These are phyloP conservation scores for Apiotrichum montevideense DNA, from an alignment of 1,284 basidiomycete genomes.

Conservation along the genomic window DNA sequence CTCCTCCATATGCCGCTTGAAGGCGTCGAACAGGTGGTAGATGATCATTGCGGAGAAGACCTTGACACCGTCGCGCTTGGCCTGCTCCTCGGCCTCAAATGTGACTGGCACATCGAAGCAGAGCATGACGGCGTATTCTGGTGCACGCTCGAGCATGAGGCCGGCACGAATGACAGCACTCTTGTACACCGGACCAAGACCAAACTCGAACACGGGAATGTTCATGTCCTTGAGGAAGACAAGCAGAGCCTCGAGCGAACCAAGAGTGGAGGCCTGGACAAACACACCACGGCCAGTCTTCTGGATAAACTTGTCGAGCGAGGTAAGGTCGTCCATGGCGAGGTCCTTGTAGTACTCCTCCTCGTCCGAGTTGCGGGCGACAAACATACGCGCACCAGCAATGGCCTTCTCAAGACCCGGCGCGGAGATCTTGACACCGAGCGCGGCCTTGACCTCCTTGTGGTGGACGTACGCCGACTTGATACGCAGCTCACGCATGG, in stretches of 20 bases:
- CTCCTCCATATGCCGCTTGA: conserved; percentile 92
- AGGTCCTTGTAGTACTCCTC: conserved; percentile 92
- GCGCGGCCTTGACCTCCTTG: conserved; percentile 94
- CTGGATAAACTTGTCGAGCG: conserved; percentile 83
- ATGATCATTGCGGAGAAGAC: conserved; percentile 86
- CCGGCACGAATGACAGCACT: conserved; percentile 88
- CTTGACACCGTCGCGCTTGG: conserved; percentile 87
- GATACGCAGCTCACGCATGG: conserved; percentile 89
- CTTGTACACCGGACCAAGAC: conserved; percentile 97
- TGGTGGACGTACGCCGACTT: conserved; percentile 98
- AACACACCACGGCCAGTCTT: conserved; percentile 93
- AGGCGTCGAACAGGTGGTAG: conserved; percentile 96
- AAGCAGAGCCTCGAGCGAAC: conserved; percentile 92
- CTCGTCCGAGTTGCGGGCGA: conserved; percentile 88
- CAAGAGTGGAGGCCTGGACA: conserved; percentile 95
- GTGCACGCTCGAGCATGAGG: conserved; percentile 93
- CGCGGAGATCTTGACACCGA: conserved; percentile 94
- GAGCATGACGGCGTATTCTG: conserved; percentile 89
- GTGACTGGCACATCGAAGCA: conserved; percentile 90
- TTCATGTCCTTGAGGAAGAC: conserved; percentile 94
- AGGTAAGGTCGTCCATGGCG: conserved; percentile 93
- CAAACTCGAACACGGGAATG: conserved; percentile 95
- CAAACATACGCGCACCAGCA: conserved; percentile 88
- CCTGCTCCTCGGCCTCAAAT: conserved; percentile 83
- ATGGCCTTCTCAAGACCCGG: conserved; percentile 99